Conservation (phyloP, 2,329 filamentous ascomycete species). For the Fusarium proliferatum region DNA sequence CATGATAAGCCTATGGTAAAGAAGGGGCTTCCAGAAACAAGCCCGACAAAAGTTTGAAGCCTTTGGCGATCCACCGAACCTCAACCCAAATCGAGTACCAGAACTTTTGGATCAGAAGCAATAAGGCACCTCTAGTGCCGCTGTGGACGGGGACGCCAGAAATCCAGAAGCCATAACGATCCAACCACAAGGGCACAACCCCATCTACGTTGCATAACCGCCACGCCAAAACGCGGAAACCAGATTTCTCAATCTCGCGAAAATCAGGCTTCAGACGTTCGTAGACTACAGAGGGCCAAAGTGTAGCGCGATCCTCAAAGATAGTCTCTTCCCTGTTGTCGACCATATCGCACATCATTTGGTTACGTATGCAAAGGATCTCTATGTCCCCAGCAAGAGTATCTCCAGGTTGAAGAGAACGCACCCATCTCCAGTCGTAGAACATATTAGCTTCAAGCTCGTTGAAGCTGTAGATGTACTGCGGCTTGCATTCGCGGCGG, state of each 20-base stretch:
- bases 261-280: neutral
- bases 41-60: accelerated
- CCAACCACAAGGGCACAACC: neutral
- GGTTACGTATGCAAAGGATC: neutral
- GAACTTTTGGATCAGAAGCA: accelerated
- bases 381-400: accelerated
- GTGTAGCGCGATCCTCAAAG: neutral
- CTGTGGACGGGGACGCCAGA: neutral
- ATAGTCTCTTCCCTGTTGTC: accelerated
- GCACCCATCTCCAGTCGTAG: neutral
- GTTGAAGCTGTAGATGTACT: neutral
- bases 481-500: neutral
- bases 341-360: neutral
- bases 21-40: neutral
- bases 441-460: neutral
- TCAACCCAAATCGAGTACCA: too few species aligned
- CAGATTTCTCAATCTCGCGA: accelerated
- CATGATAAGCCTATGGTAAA: too few species aligned
- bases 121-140: accelerated
- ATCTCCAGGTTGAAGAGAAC: accelerated
- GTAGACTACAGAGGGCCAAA: accelerated
- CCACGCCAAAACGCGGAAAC: neutral
- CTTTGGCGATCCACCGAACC: too few species aligned
- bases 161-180: neutral
- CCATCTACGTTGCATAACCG: neutral